Evolutionary conservation across 345 rosid species (phyloP).

Genomic region (Jatropha curcas): DNA sequence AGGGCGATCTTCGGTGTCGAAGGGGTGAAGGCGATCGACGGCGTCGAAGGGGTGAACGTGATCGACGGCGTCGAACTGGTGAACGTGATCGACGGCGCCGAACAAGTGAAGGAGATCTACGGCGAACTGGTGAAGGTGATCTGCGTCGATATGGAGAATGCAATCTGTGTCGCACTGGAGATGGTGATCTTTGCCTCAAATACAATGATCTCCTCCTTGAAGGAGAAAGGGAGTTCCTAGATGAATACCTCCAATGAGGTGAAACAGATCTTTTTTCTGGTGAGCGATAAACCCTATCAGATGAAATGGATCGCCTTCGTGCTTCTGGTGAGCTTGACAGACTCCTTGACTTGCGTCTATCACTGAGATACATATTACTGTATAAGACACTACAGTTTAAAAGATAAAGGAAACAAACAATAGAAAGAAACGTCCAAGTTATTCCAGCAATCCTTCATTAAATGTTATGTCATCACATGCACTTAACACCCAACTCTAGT

Average conservation of each 20-base stretch:
- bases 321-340: slow-evolving; percentile 59
- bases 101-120: slow-evolving; percentile 42
- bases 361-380: slow-evolving; percentile 29
- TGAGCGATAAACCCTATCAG: slow-evolving; percentile 34
- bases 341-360: slow-evolving; percentile 59
- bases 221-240: slow-evolving; percentile 54
- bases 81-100: slow-evolving; percentile 14
- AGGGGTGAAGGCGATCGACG: slow-evolving; percentile 12
- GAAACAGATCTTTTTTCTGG: slow-evolving; percentile 46
- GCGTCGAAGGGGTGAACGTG: slow-evolving; percentile 18
- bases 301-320: slow-evolving; percentile 39
- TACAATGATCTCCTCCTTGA: slow-evolving; percentile 48
- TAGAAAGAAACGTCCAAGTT: background rate
- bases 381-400: slow-evolving; percentile 16
- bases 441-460: slow-evolving; percentile 3
- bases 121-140: slow-evolving; percentile 43
- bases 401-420: background rate
- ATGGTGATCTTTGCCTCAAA: slow-evolving; percentile 44
- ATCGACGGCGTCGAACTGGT: slow-evolving; percentile 23
- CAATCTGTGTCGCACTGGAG: slow-evolving; percentile 24
- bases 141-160: slow-evolving; percentile 25
- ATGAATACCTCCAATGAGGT: slow-evolving; percentile 46
- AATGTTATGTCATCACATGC: background rate
- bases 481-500: background rate
- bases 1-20: slow-evolving; percentile 38